These are phyloP conservation scores for Guadua angustifolia DNA, from an alignment of 176 grass and related monocot species.

Conservation along the genomic window DNA sequence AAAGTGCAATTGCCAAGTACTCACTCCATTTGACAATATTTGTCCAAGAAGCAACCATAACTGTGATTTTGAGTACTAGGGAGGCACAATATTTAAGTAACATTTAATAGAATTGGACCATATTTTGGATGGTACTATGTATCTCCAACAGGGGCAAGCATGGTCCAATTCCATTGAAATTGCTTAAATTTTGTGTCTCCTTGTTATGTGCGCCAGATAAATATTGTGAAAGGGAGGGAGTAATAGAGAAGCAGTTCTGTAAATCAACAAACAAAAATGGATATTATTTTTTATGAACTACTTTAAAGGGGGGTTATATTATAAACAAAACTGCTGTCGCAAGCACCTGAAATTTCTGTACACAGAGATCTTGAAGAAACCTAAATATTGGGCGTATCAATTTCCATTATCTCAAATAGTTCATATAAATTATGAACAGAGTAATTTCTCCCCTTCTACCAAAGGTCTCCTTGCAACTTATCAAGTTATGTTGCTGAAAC, in stretches of 20 bases:
- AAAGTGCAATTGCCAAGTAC: background rate
- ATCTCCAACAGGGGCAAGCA: too few species aligned
- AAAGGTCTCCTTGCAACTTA: background rate
- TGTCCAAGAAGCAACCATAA: too few species aligned
- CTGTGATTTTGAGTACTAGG: too few species aligned
- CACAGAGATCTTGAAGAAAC: background rate
- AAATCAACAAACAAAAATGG: conserved; percentile 23
- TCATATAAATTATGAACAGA: background rate
- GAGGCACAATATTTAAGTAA: too few species aligned
- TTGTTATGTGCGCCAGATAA: too few species aligned
- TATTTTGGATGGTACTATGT: too few species aligned
- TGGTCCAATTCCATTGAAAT: too few species aligned
- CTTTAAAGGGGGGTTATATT: background rate
- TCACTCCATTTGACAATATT: too few species aligned
- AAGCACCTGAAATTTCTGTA: background rate
- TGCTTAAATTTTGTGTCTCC: too few species aligned
- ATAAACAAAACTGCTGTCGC: background rate
- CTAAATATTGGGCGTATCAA: background rate
- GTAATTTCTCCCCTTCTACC: background rate
- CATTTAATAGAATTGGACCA: too few species aligned
- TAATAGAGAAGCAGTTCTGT: too few species aligned
- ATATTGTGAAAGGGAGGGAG: too few species aligned
- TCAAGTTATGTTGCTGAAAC: background rate
- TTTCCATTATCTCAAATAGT: background rate
- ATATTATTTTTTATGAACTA: conserved; percentile 1